Conservation (phyloP, 2,329 filamentous ascomycete species). For the Fusarium sp. region DNA sequence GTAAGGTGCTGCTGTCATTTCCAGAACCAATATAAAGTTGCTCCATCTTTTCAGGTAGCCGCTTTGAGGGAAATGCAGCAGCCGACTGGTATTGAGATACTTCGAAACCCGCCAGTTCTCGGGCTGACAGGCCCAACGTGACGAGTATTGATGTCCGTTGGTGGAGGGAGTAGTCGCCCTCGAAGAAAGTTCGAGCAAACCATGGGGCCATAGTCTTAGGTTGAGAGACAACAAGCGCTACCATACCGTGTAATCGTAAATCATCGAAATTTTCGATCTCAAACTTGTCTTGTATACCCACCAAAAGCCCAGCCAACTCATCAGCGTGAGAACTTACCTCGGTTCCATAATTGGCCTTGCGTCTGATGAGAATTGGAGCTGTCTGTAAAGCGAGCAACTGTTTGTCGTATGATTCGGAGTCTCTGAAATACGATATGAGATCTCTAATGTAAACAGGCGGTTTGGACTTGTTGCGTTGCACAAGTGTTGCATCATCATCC, state of each 20-base stretch:
- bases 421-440: constrained; percentile 79
- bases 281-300: constrained; percentile 86
- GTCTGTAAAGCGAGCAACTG: constrained; percentile 82
- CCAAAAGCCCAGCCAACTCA: constrained; percentile 79
- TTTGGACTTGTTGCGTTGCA: constrained; percentile 83
- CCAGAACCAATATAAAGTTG: constrained; percentile 67
- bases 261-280: constrained; percentile 82
- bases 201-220: constrained; percentile 82
- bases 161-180: constrained; percentile 88
- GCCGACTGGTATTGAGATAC: constrained; percentile 60
- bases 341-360: constrained; percentile 87
- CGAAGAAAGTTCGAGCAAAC: constrained; percentile 87
- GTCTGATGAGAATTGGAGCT: constrained; percentile 81
- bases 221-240: constrained; percentile 80
- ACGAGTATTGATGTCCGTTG: constrained; percentile 86
- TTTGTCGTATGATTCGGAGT: constrained; percentile 84
- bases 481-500: constrained; percentile 88
- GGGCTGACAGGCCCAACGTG: constrained; percentile 80
- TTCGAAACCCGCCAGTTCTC: constrained; percentile 85
- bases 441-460: constrained; percentile 92
- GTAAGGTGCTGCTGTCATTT: constrained; percentile 28
- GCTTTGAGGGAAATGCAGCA: constrained; percentile 80
- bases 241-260: constrained; percentile 79
- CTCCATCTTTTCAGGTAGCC: constrained; percentile 78
- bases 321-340: constrained; percentile 87